Conservation (phyloP, 1,139 yeast genomes). For the Eremothecium sinecaudum region DNA sequence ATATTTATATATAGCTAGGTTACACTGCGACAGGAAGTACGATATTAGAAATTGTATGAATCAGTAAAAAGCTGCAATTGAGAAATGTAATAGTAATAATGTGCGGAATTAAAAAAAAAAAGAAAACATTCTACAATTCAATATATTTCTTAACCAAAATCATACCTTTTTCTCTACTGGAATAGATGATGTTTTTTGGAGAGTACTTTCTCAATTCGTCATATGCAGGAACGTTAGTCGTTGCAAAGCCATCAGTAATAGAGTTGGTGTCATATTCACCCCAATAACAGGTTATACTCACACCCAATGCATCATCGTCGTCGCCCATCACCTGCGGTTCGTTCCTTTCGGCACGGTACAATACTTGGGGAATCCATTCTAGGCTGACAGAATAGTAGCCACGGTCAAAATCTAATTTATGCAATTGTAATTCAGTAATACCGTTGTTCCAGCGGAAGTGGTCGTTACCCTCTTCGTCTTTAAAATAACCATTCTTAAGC, state of each 20-base stretch:
- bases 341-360: conserved; percentile 28
- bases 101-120: not conserved
- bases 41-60: too few relatives aligned
- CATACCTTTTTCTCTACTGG: conserved; percentile 59
- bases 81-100: not conserved
- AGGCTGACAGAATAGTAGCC: conserved; percentile 50
- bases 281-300: conserved; percentile 61
- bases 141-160: conserved; percentile 38
- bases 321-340: conserved; percentile 27
- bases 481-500: conserved; percentile 4
- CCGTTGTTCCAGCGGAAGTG: conserved; percentile 48
- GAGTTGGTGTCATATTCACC: conserved; percentile 50
- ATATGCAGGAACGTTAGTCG: conserved; percentile 53
- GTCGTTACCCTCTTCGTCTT: conserved; percentile 28
- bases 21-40: too few relatives aligned
- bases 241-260: conserved; percentile 31
- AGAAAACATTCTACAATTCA: conserved; percentile 12
- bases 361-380: conserved; percentile 69
- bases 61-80: not conserved
- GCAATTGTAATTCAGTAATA: conserved; percentile 51
- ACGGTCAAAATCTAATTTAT: conserved; percentile 53
- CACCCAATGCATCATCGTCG: conserved; percentile 39
- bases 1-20: too few relatives aligned
- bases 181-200: conserved; percentile 55
- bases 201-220: conserved; percentile 57